Evolutionary conservation across 345 rosid species (phyloP).

Genomic region (Trapa bicornis): DNA sequence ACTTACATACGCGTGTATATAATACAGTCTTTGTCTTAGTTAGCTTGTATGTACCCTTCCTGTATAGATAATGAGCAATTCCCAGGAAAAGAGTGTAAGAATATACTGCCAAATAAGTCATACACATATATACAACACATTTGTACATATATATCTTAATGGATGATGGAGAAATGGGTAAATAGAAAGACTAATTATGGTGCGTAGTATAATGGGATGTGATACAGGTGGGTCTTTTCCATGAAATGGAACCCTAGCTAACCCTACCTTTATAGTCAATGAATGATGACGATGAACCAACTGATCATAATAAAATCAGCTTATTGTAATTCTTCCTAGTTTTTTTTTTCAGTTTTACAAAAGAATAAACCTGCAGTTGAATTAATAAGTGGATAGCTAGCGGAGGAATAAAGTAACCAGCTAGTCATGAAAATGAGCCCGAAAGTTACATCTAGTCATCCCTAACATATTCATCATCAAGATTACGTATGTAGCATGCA

Average conservation of each 20-base stretch:
- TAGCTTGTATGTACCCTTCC: not conserved
- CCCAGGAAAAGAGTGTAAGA: not conserved
- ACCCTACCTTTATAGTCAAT: not conserved
- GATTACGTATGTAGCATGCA: not conserved
- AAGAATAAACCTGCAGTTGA: not conserved
- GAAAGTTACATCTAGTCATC: not conserved
- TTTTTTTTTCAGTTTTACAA: not conserved
- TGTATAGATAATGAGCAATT: not conserved
- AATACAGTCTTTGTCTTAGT: not conserved
- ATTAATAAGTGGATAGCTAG: not conserved
- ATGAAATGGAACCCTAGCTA: constrained; percentile 1
- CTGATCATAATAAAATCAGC: not conserved
- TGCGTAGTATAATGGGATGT: not conserved
- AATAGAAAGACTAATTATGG: not conserved
- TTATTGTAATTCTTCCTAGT: not conserved
- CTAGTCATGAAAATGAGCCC: not conserved
- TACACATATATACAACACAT: no score
- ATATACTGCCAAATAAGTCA: not conserved
- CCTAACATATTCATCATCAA: not conserved
- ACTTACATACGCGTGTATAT: not conserved
- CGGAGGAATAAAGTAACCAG: not conserved
- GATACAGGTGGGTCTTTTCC: not conserved
- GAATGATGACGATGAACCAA: not conserved
- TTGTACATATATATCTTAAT: not conserved
- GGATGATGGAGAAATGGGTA: not conserved